Percentiles rank a stretch among this genome's conserved stretches.
Evolutionary conservation across 192 early-diverging fungal genomes (phyloP).

Genomic region (Oehlia diaphana): DNA sequence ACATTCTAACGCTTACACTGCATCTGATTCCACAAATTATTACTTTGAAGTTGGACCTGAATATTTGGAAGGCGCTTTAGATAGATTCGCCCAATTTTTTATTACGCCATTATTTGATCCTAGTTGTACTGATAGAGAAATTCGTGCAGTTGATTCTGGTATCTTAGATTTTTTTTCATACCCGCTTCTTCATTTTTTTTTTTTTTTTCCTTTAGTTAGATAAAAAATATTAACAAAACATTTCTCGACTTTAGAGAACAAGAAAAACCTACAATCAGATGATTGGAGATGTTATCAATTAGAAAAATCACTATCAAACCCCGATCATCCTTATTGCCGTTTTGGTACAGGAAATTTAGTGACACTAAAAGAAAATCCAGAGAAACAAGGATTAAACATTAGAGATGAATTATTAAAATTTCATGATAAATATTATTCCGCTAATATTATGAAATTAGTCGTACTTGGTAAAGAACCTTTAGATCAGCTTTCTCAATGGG

Average conservation of each 20-base stretch:
- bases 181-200: not conserved
- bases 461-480: constrained; percentile 80
- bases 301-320: constrained; percentile 68
- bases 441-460: constrained; percentile 89
- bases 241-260: constrained; percentile 61
- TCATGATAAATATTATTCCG: constrained; percentile 83
- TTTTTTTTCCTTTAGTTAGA: not conserved
- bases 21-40: constrained; percentile 48
- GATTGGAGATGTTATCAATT: constrained; percentile 80
- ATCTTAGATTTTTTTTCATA: not conserved
- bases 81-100: constrained; percentile 83
- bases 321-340: constrained; percentile 73
- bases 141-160: constrained; percentile 86
- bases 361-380: constrained; percentile 68
- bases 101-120: constrained; percentile 81
- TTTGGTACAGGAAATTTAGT: constrained; percentile 88
- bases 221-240: not conserved
- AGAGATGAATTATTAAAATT: constrained; percentile 79
- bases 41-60: constrained; percentile 56
- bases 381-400: constrained; percentile 67
- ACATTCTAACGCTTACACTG: constrained; percentile 52
- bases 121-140: constrained; percentile 85
- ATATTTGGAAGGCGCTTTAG: constrained; percentile 50
- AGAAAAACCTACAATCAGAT: constrained; percentile 86
- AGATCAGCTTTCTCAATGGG: constrained; percentile 75